phyloP scores from a whole-genome alignment of 2,329 filamentous ascomycete genomes.

The Shiraia bambusicola region DNA sequence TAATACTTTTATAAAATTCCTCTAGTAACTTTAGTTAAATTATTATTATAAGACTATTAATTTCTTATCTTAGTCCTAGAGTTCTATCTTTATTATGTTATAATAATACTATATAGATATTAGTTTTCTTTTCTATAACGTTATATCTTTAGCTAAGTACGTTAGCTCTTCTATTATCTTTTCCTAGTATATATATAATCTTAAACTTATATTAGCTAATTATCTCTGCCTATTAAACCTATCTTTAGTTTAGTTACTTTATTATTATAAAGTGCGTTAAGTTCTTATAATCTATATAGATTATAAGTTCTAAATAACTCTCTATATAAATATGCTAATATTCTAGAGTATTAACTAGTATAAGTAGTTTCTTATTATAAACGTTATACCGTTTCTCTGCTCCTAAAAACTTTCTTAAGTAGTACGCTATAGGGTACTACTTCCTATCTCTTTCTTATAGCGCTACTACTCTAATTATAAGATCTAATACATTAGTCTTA shows the following conservation, averaged over 20 bases:
- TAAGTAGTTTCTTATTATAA: constrained; percentile 4
- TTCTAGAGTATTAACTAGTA: constrained; percentile 2
- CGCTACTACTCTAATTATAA: neutral
- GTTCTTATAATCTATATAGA: constrained; percentile 3
- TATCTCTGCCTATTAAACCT: constrained; percentile 1
- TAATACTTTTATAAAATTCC: constrained; percentile 3
- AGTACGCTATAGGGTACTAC: constrained; percentile 6
- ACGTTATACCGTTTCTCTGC: constrained; percentile 5
- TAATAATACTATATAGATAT: neutral
- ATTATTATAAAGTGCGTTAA: constrained; percentile 2
- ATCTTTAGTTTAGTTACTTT: constrained; percentile 1
- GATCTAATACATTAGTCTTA: constrained; percentile 2
- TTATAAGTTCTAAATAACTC: constrained; percentile 2
- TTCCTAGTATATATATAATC: constrained; percentile 4
- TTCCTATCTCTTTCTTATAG: constrained; percentile 2
- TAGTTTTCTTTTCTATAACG: neutral
- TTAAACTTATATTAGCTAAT: constrained; percentile 4
- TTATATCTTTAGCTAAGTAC: constrained; percentile 1
- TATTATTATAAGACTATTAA: constrained; percentile 1
- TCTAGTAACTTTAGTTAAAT: constrained; percentile 1
- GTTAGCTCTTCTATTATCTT: constrained; percentile 5
- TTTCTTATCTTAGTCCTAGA: neutral
- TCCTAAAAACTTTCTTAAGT: constrained; percentile 2
- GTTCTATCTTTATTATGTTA: constrained; percentile 1
- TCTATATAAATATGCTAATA: constrained; percentile 2